These are phyloP conservation scores for Garcileccinum viscosum DNA, from an alignment of 1,284 basidiomycete species.

Conservation along the genomic window DNA sequence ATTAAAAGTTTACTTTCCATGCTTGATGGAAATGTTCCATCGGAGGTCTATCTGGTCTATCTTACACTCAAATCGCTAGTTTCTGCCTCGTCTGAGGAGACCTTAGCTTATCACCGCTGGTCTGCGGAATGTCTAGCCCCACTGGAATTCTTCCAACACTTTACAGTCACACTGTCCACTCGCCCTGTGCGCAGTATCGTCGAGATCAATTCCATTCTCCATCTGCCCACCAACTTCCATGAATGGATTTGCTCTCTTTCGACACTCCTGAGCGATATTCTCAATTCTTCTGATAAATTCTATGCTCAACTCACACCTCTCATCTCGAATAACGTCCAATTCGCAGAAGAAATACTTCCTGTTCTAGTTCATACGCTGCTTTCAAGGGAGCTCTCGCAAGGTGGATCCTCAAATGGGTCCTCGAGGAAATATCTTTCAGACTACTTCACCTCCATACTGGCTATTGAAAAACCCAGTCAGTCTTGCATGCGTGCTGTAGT, in stretches of 20 bases:
- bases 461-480: conserved; percentile 46
- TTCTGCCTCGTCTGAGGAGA: conserved; percentile 48
- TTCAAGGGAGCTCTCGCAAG: conserved; percentile 41
- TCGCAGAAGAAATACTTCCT: conserved; percentile 76
- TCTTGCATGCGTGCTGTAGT: conserved; percentile 72
- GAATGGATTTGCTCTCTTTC: conserved; percentile 74
- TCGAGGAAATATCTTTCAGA: conserved; percentile 52
- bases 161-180: conserved; percentile 42
- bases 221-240: conserved; percentile 56
- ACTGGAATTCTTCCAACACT: conserved; percentile 58
- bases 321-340: conserved; percentile 57
- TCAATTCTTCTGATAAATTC: conserved; percentile 63
- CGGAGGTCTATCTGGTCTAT: conserved; percentile 65
- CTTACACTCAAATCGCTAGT: conserved; percentile 64
- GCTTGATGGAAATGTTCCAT: conserved; percentile 57
- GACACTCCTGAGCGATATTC: conserved; percentile 63
- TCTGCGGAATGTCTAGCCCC: conserved; percentile 54
- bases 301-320: conserved; percentile 73
- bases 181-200: conserved; percentile 43
- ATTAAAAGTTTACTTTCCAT: conserved; percentile 61
- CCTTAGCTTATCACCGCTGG: conserved; percentile 42
- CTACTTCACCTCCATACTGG: conserved; percentile 71
- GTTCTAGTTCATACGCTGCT: conserved; percentile 78
- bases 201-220: conserved; percentile 44
- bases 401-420: conserved; percentile 6